phyloP scores from a whole-genome alignment of 1,284 basidiomycete genomes.

The Ustilago shanxiensis region DNA sequence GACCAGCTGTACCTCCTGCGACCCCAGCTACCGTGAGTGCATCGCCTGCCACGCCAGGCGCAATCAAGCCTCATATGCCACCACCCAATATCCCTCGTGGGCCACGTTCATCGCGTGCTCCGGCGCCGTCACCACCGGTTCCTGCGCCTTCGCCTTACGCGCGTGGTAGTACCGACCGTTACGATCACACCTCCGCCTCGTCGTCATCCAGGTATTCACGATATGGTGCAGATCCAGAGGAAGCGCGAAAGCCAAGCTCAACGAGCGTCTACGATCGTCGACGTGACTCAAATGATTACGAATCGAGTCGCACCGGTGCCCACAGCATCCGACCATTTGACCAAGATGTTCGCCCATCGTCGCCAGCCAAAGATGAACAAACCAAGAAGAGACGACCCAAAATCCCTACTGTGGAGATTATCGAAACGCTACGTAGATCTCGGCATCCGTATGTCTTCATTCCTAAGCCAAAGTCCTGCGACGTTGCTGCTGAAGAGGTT shows the following conservation, averaged over 20 bases:
- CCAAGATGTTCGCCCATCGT: background rate
- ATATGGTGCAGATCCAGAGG: slow-evolving; percentile 8
- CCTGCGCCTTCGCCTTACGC: slow-evolving; percentile 9
- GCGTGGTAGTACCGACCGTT: slow-evolving; percentile 8
- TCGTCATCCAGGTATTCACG: slow-evolving; percentile 3
- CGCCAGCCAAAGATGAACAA: slow-evolving; percentile 3
- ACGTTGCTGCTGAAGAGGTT: slow-evolving; percentile 52
- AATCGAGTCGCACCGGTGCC: slow-evolving; percentile 9
- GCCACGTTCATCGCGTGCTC: slow-evolving; percentile 11
- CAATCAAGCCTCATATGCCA: slow-evolving; percentile 32
- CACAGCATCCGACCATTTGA: slow-evolving; percentile 7
- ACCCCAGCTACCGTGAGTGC: slow-evolving; percentile 7
- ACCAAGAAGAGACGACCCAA: slow-evolving; percentile 11
- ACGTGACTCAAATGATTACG: slow-evolving; percentile 13
- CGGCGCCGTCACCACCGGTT: slow-evolving; percentile 7
- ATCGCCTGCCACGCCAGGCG: slow-evolving; percentile 23
- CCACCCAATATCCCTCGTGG: slow-evolving; percentile 34
- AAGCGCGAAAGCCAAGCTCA: slow-evolving; percentile 6
- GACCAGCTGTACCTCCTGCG: slow-evolving; percentile 3
- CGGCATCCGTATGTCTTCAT: slow-evolving; percentile 54
- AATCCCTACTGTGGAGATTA: slow-evolving; percentile 25
- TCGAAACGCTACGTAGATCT: slow-evolving; percentile 25
- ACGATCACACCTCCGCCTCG: slow-evolving; percentile 3
- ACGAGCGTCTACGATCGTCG: slow-evolving; percentile 13
- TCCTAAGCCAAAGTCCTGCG: slow-evolving; percentile 40